Base-by-base conservation (phyloP, 2,329 filamentous ascomycete genomes). In the Colletotrichum musicola region DNA sequence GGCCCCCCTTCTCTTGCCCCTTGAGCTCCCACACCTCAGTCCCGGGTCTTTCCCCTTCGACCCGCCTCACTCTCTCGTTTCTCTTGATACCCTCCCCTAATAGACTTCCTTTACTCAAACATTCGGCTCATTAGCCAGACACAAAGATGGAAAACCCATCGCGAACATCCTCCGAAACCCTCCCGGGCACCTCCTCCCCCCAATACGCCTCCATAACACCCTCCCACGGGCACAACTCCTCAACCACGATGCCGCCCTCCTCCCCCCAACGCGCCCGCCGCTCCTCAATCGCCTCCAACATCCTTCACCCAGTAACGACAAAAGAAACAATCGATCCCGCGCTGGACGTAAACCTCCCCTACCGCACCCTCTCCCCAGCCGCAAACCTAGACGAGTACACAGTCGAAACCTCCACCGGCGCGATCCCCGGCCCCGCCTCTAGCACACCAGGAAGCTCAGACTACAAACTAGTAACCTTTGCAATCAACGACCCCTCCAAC, bases 401-500 rank as follows among this genome's bases (percentile, higher is more conserved):
- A 1, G 80, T 84, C 64, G 91, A 93, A 77, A 89, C 87, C 2
- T 78, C 81, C 5, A 75, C 78, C 0, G 92, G 92, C n/a, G 83
- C 88, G 62, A 92, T 93, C 71, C 82, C 88, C 25, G 82, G 81
- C 0, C 81, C 80, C 0, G 53, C 57, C 18, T 51, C 72, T 5
- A 5, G 20, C 27, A 18, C 58, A 20, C 50, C 70, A 50, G 61
- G 72, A 16, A 75, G 77, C 57, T 71, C 73, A 20, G 56, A 73
- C 18, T 86, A 86, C 77, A 81, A 81, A 72, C 88, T 92, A 4
- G 87, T 90, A 55, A 83, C 82, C 0, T 97, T 96, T 75, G 87
- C 84, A 4, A 85, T 90, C 3, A 82, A 89, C 67, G 93, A 96
- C 76, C 87, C 88, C 0, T 92, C 90, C 71, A 95, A 95, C 75